These are phyloP conservation scores for Lactarius sanguifluus DNA, from an alignment of 768 basidiomycete genomes.

Conservation along the genomic window DNA sequence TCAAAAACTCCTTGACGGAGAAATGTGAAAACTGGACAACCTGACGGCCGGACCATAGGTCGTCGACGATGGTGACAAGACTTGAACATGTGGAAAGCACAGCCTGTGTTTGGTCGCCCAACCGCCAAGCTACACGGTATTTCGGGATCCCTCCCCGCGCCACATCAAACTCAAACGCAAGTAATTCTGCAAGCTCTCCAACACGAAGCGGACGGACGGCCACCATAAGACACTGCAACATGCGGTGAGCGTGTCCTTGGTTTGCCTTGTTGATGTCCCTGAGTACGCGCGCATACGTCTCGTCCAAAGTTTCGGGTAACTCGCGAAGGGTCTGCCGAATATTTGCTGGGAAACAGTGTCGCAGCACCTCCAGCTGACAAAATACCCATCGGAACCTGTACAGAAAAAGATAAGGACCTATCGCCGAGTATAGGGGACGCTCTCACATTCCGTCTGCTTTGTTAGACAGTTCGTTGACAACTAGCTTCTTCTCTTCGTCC, in stretches of 20 bases:
- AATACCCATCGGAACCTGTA: slow-evolving; percentile 1
- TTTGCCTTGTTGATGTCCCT: background rate
- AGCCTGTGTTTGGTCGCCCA: background rate
- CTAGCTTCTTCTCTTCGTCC: too few relatives aligned
- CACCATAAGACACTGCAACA: background rate
- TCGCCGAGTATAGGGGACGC: too few relatives aligned
- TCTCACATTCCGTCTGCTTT: too few relatives aligned
- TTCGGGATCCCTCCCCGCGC: background rate
- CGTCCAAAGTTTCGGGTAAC: background rate
- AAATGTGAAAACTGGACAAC: background rate
- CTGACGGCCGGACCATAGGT: background rate
- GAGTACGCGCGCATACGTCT: background rate
- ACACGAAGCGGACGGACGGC: background rate
- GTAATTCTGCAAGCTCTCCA: background rate
- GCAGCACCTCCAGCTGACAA: background rate
- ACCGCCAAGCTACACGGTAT: background rate
- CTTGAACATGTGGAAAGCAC: background rate
- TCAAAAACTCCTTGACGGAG: background rate
- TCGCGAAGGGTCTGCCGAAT: background rate
- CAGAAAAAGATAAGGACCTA: too few relatives aligned
- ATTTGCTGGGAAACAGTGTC: background rate
- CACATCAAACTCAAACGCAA: background rate
- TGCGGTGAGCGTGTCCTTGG: background rate
- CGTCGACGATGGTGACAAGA: background rate
- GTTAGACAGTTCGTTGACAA: too few relatives aligned